phyloP scores from a whole-genome alignment of 1,284 basidiomycete species.

The Austroboletus niveus region DNA sequence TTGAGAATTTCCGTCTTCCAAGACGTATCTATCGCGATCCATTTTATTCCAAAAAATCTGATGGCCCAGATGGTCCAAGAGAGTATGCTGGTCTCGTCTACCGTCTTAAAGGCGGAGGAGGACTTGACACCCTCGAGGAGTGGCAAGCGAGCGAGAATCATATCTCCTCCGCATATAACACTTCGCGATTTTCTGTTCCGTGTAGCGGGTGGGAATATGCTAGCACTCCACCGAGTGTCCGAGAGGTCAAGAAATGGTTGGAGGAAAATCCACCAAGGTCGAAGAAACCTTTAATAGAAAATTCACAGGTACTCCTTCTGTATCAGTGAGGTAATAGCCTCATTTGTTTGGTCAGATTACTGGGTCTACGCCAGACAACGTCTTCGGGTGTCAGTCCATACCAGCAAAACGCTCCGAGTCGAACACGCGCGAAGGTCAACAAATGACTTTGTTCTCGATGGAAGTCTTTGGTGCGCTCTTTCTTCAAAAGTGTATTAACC shows the following conservation, averaged over 20 bases:
- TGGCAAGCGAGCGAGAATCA: constrained; percentile 40
- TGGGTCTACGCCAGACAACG: constrained; percentile 73
- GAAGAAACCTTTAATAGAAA: constrained; percentile 21
- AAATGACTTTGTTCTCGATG: constrained; percentile 80
- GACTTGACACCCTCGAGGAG: constrained; percentile 49
- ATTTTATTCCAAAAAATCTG: constrained; percentile 72
- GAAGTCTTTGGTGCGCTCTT: constrained; percentile 75
- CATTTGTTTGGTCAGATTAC: constrained; percentile 55
- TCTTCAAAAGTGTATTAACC: background rate
- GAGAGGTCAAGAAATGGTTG: constrained; percentile 55
- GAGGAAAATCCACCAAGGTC: constrained; percentile 23
- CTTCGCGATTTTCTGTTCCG: constrained; percentile 2
- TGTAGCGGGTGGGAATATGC: constrained; percentile 77
- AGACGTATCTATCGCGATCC: constrained; percentile 72
- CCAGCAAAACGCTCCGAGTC: constrained; percentile 42
- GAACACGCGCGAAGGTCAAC: constrained; percentile 59
- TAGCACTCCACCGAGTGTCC: constrained; percentile 56
- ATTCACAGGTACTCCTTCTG: constrained; percentile 50
- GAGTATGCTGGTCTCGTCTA: constrained; percentile 84
- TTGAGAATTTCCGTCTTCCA: constrained; percentile 55
- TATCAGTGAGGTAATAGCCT: background rate
- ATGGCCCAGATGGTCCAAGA: constrained; percentile 67
- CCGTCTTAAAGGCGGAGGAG: constrained; percentile 60
- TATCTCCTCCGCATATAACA: constrained; percentile 1
- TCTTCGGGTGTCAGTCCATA: constrained; percentile 64